Base-by-base conservation (phyloP, 805 yeast species). In the Wilhelminamyces savonicus region DNA sequence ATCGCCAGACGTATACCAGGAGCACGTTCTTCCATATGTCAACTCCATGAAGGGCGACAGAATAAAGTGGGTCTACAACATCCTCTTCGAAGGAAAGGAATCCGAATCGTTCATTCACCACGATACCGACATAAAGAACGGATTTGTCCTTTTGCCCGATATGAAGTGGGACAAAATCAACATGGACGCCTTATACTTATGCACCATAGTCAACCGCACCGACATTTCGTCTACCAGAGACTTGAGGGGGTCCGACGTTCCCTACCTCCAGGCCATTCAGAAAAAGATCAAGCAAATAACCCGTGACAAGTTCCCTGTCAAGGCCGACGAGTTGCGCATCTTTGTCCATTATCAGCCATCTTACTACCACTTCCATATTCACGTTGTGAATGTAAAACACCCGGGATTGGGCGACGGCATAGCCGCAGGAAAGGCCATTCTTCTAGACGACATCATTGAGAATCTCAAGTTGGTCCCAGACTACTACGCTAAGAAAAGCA, bases 321-420 rank as follows among this genome's bases (percentile, higher is more conserved):
- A 43, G 2, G 43, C 59, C 1, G 80, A 81, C 48, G 72, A 78
- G 42, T 52, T 92, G 41, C 71, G 94, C 34, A 51, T 87, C 1
- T 92, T 83, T 49, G 70, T 92, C 28, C 98, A 92, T 61, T 83
- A 92, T 54, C 97, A 88, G 42, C 98, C 98, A 0, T 82, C 95
- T 0, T 92, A 90, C 54, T 92, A 92, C 50, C 97, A 92, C 48
- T 81, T 92, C 64, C 98, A 92, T 51, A 71, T 92, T 12, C 98
- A 92, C 52, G 79, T 85, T 12, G 95, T 86, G 13, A 81, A 83
- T 45, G 66, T 82, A 5, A 66, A 57, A 13, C 83, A 83, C 43
- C 75, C 74, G 2, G 84, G 92, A 1, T 45, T 80, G 31, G 77
- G 86, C 26, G 69, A 71, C 40, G 76, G 94, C 27, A 69, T 83